A percentile compares a stretch with the other conserved stretches of the same genome.
Evolutionary conservation across 2,329 filamentous ascomycete genomes (phyloP).

Genomic region (Beauveria bassiana): DNA sequence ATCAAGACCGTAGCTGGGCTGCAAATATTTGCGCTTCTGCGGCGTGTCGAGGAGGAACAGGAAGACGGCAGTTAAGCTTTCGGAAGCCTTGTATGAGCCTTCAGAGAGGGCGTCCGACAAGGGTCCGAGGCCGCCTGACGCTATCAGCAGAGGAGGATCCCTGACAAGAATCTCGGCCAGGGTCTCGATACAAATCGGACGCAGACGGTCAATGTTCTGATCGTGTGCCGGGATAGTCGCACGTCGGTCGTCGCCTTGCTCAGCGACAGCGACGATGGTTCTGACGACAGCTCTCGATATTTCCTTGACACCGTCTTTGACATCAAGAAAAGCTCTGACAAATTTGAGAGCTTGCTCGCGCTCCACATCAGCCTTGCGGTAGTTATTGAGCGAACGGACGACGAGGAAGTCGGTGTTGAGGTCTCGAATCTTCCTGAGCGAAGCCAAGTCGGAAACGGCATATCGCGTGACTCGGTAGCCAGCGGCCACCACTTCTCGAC

Average conservation of each 20-base stretch:
- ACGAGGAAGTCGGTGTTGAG: slow-evolving; percentile 91
- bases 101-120: slow-evolving; percentile 90
- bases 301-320: slow-evolving; percentile 85
- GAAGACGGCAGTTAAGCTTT: slow-evolving; percentile 81
- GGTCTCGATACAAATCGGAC: slow-evolving; percentile 87
- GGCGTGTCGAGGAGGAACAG: slow-evolving; percentile 85
- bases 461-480: slow-evolving; percentile 92
- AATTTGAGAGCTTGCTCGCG: slow-evolving; percentile 96
- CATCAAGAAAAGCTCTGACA: slow-evolving; percentile 86
- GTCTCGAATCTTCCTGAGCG: slow-evolving; percentile 76
- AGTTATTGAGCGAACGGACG: slow-evolving; percentile 82
- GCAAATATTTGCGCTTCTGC: slow-evolving; percentile 70
- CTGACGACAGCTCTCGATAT: slow-evolving; percentile 80
- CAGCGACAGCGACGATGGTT: slow-evolving; percentile 84
- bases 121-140: slow-evolving; percentile 75
- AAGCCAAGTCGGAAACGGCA: slow-evolving; percentile 85
- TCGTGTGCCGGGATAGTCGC: slow-evolving; percentile 60
- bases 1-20: slow-evolving; percentile 82
- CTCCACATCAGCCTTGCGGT: slow-evolving; percentile 94
- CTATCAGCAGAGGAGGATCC: slow-evolving; percentile 72
- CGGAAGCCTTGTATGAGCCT: slow-evolving; percentile 84
- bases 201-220: slow-evolving; percentile 73
- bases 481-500: slow-evolving; percentile 88
- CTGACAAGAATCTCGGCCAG: slow-evolving; percentile 84
- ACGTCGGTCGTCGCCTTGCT: slow-evolving; percentile 80